Percentiles rank a stretch among this genome's conserved stretches.
Conservation (phyloP, 345 rosid species). For the Salix caprea region DNA sequence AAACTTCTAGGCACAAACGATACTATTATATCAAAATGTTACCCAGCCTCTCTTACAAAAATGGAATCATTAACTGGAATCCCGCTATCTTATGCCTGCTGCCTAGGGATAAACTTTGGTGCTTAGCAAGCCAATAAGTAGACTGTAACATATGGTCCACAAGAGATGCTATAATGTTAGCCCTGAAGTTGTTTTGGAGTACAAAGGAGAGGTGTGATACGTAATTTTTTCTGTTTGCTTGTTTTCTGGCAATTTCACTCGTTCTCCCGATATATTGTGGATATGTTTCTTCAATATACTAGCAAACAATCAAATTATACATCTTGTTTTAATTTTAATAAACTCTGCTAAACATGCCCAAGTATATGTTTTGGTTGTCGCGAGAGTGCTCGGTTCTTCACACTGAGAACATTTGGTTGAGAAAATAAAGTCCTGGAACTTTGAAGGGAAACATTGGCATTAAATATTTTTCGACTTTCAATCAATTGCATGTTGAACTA, state of each 20-base stretch:
- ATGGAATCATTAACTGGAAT: constrained; percentile 1
- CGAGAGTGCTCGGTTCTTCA: neutral
- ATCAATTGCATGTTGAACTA: neutral
- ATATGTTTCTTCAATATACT: neutral
- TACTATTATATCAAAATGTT: neutral
- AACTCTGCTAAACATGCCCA: neutral
- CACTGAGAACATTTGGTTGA: neutral
- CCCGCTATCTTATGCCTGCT: neutral
- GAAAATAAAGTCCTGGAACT: neutral
- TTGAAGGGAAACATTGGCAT: neutral
- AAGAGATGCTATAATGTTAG: neutral
- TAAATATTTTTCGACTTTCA: neutral
- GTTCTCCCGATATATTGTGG: neutral
- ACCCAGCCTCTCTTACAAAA: neutral
- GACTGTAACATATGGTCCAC: neutral
- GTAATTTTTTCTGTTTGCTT: neutral
- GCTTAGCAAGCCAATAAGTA: neutral
- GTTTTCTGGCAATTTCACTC: neutral
- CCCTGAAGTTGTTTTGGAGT: neutral
- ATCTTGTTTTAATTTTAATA: neutral
- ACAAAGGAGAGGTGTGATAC: neutral
- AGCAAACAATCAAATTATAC: neutral
- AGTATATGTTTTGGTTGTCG: neutral
- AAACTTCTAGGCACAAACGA: neutral
- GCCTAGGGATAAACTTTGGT: neutral